Evolutionary conservation across 2,329 filamentous ascomycete genomes (phyloP).

Genomic region (Curvularia hawaiiensis): DNA sequence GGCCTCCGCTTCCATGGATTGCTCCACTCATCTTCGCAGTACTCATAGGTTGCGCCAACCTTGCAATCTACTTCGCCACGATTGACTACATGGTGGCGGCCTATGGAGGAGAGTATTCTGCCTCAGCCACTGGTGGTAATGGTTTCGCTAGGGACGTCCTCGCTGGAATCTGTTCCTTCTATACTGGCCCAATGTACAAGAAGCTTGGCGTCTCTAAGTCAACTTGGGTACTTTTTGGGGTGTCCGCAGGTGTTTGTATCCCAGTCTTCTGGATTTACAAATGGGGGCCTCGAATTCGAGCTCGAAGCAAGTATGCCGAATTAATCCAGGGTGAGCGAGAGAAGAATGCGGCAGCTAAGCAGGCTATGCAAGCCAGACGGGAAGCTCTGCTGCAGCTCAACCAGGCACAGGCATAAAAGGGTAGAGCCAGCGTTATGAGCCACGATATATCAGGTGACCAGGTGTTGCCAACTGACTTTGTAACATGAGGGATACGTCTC

Average conservation of each 20-base stretch:
- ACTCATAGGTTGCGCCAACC: constrained; percentile 71
- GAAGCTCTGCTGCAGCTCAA: neutral
- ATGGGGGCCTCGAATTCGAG: constrained; percentile 59
- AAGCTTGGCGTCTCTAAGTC: constrained; percentile 32
- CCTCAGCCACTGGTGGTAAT: constrained; percentile 77
- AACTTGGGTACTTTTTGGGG: constrained; percentile 53
- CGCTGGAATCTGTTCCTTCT: constrained; percentile 71
- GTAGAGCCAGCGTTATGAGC: neutral
- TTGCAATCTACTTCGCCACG: constrained; percentile 75
- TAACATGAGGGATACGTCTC: neutral
- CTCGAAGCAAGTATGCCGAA: constrained; percentile 35
- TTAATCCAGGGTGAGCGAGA: constrained; percentile 30
- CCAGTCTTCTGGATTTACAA: constrained; percentile 63
- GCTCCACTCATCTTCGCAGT: constrained; percentile 56
- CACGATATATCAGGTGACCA: neutral
- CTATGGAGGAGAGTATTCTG: constrained; percentile 70
- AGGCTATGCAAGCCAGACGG: constrained; percentile 7
- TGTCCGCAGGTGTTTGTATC: constrained; percentile 56
- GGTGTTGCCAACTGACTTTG: neutral
- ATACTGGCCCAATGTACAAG: constrained; percentile 47
- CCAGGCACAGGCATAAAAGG: neutral
- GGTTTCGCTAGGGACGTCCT: constrained; percentile 76
- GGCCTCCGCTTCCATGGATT: constrained; percentile 69
- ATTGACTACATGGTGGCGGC: constrained; percentile 80
- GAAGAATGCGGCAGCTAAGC: constrained; percentile 14